These are phyloP conservation scores for Fabrea salina DNA, from an alignment of 169 alveolate genomes.

Conservation along the genomic window DNA sequence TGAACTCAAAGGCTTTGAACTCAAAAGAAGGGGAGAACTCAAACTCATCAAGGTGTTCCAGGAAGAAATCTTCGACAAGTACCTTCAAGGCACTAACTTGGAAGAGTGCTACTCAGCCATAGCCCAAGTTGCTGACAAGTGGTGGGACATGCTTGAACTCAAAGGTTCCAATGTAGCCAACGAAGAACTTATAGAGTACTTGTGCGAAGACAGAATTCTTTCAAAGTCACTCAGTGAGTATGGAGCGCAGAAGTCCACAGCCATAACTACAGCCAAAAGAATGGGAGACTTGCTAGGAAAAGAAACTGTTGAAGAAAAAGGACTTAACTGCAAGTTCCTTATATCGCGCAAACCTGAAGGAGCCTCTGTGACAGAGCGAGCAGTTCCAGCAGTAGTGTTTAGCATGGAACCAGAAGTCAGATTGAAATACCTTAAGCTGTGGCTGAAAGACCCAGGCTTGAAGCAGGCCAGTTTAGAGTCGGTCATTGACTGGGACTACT, in stretches of 20 bases:
- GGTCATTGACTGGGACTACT: constrained; percentile 96
- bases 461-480: constrained; percentile 83
- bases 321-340: constrained; percentile 87
- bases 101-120: constrained; percentile 94
- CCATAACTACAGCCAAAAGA: constrained; percentile 94
- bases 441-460: constrained; percentile 70
- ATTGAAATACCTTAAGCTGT: constrained; percentile 77
- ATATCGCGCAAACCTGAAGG: constrained; percentile 92
- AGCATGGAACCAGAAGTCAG: constrained; percentile 71
- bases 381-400: constrained; percentile 93
- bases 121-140: constrained; percentile 90
- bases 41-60: constrained; percentile 95
- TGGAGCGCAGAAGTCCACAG: constrained; percentile 91
- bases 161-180: constrained; percentile 90
- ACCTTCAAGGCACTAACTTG: constrained; percentile 90
- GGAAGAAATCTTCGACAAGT: constrained; percentile 94
- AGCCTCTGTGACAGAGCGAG: constrained; percentile 94
- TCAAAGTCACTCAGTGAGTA: constrained; percentile 89
- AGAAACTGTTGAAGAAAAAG: constrained; percentile 77
- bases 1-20: constrained; percentile 96
- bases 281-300: constrained; percentile 89
- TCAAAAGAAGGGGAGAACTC: constrained; percentile 99
- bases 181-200: constrained; percentile 90
- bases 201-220: constrained; percentile 90
- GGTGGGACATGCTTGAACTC: constrained; percentile 88